phyloP scores from a whole-genome alignment of 2,329 filamentous ascomycete genomes.

The Botrytis pseudocinerea region DNA sequence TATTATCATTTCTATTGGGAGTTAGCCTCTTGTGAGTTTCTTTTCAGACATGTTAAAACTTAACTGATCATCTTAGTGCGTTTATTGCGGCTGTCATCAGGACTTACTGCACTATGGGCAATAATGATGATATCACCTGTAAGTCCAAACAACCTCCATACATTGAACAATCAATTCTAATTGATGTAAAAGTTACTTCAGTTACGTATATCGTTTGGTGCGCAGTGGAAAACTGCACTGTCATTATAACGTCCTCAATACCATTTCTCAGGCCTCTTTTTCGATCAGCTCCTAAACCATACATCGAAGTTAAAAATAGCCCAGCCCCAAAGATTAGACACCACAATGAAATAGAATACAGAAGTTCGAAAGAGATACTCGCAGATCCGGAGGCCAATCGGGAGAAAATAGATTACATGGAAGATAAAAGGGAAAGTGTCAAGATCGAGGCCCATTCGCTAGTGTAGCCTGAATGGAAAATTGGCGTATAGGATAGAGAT shows the following conservation, averaged over 20 bases:
- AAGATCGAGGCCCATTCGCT: neutral
- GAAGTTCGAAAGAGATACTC: neutral
- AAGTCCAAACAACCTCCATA: neutral
- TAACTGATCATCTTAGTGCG: conserved; percentile 5
- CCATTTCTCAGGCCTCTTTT: conserved; percentile 18
- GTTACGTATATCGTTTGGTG: conserved; percentile 11
- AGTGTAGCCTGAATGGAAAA: neutral
- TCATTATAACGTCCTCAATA: conserved; percentile 19
- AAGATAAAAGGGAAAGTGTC: neutral
- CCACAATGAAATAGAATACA: neutral
- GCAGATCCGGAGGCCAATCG: neutral
- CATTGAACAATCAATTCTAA: neutral
- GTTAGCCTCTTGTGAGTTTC: conserved; percentile 17
- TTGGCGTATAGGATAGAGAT: neutral
- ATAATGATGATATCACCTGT: neutral
- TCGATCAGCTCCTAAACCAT: conserved; percentile 4
- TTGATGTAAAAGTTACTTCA: neutral
- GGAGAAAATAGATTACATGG: neutral
- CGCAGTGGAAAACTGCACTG: conserved; percentile 20
- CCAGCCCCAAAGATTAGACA: neutral
- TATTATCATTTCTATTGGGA: conserved; percentile 11
- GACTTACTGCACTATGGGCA: conserved; percentile 13
- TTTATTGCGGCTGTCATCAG: conserved; percentile 17
- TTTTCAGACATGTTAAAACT: neutral
- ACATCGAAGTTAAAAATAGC: conserved; percentile 11